phyloP scores from a whole-genome alignment of 1,139 yeast genomes.

The Suhomyces taliae region DNA sequence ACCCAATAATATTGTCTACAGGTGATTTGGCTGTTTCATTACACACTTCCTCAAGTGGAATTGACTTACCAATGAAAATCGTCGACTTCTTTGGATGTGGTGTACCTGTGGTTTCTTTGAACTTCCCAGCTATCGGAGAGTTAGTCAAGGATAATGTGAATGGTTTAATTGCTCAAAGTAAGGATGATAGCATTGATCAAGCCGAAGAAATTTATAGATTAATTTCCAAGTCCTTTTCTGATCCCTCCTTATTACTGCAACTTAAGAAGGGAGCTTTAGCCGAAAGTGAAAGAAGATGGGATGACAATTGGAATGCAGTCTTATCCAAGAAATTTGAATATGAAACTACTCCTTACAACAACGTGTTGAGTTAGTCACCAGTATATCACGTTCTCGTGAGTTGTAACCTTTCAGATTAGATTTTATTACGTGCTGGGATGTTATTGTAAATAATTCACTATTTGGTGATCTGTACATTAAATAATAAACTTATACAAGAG shows the following conservation, averaged over 20 bases:
- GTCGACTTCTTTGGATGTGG: constrained; percentile 97
- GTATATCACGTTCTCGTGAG: not conserved
- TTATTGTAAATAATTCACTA: too few relatives aligned
- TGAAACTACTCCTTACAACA: not conserved
- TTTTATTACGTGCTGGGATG: too few relatives aligned
- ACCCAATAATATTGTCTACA: constrained; percentile 69
- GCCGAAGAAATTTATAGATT: constrained; percentile 52
- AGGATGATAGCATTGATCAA: constrained; percentile 44
- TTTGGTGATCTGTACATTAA: not conserved
- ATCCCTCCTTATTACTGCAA: constrained; percentile 28
- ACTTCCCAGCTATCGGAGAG: constrained; percentile 71
- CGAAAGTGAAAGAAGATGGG: constrained; percentile 75
- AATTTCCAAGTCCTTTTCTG: constrained; percentile 46
- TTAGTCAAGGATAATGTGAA: constrained; percentile 49
- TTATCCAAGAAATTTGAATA: constrained; percentile 24
- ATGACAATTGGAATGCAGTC: constrained; percentile 60
- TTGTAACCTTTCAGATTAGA: too few relatives aligned
- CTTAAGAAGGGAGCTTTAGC: constrained; percentile 67
- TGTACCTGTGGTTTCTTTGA: constrained; percentile 79
- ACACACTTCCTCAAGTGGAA: constrained; percentile 89
- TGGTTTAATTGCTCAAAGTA: constrained; percentile 40
- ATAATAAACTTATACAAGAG: not conserved
- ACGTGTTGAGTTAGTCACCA: not conserved
- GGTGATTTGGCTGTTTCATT: constrained; percentile 90
- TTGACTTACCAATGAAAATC: constrained; percentile 96